These are phyloP conservation scores for Corrigiola litoralis DNA, from an alignment of 179 eudicot species.

Conservation along the genomic window DNA sequence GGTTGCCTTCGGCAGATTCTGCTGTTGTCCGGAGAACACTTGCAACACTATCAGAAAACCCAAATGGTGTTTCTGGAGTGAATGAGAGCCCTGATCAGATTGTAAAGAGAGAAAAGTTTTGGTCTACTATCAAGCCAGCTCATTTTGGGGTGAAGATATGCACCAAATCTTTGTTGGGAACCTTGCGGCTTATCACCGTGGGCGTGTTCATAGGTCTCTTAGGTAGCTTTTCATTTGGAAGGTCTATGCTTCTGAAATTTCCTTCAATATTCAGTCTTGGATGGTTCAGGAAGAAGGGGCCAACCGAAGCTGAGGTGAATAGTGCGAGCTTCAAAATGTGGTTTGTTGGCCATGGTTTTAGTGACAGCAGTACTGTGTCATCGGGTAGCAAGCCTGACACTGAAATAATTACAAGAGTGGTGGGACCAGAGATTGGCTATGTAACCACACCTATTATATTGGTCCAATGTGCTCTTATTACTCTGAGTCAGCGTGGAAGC, in stretches of 20 bases:
- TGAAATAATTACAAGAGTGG: conserved; percentile 75
- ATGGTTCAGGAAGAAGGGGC: conserved; percentile 65
- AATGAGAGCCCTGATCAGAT: conserved; percentile 54
- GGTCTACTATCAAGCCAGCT: conserved; percentile 80
- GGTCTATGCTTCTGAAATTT: conserved; percentile 68
- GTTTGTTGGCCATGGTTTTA: conserved; percentile 76
- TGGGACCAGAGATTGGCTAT: conserved; percentile 88
- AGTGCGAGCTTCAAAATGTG: conserved; percentile 85
- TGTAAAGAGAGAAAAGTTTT: conserved; percentile 55
- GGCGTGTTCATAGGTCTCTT: conserved; percentile 61
- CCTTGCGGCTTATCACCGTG: conserved; percentile 36
- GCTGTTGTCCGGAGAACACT: conserved; percentile 78
- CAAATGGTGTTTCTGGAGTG: conserved; percentile 61
- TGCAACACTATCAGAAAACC: conserved; percentile 53
- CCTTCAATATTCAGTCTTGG: conserved; percentile 82
- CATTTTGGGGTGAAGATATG: conserved; percentile 80
- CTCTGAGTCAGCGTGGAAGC: conserved; percentile 45
- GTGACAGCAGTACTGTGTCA: conserved; percentile 29
- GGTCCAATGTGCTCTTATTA: conserved; percentile 68
- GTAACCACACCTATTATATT: conserved; percentile 65
- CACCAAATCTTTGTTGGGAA: conserved; percentile 50
- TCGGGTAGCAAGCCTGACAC: conserved; percentile 47
- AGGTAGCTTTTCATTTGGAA: conserved; percentile 50
- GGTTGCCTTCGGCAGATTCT: conserved; percentile 88
- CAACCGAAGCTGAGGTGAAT: conserved; percentile 73